These are phyloP conservation scores for Clausena lansium DNA, from an alignment of 345 rosid species.

Conservation along the genomic window DNA sequence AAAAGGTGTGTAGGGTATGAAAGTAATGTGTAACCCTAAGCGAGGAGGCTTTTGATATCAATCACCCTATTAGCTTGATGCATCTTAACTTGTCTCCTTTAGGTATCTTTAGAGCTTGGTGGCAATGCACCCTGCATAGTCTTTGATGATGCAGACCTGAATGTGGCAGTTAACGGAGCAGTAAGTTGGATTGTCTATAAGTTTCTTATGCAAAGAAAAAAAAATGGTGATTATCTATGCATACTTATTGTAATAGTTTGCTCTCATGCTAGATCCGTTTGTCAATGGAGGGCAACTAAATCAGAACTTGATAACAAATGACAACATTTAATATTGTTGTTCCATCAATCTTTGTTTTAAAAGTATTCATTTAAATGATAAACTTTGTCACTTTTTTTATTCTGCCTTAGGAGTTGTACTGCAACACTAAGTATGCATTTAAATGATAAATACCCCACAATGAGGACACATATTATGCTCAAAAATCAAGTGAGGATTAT, in stretches of 20 bases:
- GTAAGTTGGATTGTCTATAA: slow-evolving; percentile 46
- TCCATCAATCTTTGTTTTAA: not conserved
- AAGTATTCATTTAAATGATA: not conserved
- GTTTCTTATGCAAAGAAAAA: not conserved
- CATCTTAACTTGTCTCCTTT: slow-evolving; percentile 14
- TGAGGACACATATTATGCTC: not conserved
- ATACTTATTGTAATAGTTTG: not conserved
- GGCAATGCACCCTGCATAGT: slow-evolving; percentile 98
- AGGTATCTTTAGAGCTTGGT: slow-evolving; percentile 95
- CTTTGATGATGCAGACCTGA: slow-evolving; percentile 92
- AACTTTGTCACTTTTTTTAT: too few species aligned
- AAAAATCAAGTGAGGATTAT: not conserved
- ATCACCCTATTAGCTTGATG: slow-evolving; percentile 15
- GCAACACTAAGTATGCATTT: not conserved
- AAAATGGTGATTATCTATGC: not conserved
- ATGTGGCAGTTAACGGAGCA: slow-evolving; percentile 93
- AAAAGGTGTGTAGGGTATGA: slow-evolving; percentile 52
- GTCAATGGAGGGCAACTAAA: not conserved
- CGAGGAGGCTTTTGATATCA: not conserved
- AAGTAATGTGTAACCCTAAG: slow-evolving; percentile 6
- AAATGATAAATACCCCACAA: not conserved
- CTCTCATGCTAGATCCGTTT: not conserved
- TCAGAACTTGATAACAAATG: slow-evolving; percentile 8
- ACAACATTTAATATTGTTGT: not conserved
- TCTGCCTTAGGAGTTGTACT: not conserved